Conservation (phyloP, 352 stramenopile genomes). For the Phytophthora pinifolia region DNA sequence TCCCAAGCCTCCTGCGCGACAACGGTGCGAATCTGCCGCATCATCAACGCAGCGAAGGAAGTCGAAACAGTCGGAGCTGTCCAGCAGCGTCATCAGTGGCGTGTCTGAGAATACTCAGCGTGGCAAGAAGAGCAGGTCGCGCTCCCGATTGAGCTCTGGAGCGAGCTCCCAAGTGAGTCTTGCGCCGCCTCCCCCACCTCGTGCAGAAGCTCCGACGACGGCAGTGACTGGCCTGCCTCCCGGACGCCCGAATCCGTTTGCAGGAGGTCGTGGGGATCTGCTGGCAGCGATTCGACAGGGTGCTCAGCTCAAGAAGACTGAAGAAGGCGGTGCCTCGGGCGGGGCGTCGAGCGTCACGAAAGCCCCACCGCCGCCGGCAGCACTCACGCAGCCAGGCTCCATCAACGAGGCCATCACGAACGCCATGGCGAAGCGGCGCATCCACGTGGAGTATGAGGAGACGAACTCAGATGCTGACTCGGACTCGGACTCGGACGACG, state of each 20-base stretch:
- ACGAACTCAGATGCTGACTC: constrained; percentile 54
- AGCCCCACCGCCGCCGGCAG: constrained; percentile 26
- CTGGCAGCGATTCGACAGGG: constrained; percentile 78
- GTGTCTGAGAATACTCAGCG: constrained; percentile 11
- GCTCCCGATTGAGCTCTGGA: constrained; percentile 32
- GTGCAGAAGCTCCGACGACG: constrained; percentile 19
- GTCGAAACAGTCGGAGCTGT: constrained; percentile 28
- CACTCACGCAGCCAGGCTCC: constrained; percentile 45
- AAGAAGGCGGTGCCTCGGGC: not conserved
- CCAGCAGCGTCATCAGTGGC: constrained; percentile 24
- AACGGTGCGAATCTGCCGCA: constrained; percentile 23
- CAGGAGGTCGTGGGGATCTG: constrained; percentile 64
- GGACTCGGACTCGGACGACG: constrained; percentile 80
- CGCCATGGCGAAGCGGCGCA: constrained; percentile 74
- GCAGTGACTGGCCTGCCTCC: constrained; percentile 50
- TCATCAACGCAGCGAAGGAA: constrained; percentile 26
- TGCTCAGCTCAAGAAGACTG: constrained; percentile 50
- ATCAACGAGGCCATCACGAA: constrained; percentile 85
- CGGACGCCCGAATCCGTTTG: constrained; percentile 66
- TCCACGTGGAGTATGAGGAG: constrained; percentile 82
- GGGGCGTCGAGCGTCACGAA: constrained; percentile 14
- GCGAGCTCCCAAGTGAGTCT: constrained; percentile 41
- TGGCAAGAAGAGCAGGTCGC: constrained; percentile 29
- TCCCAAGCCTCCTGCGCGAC: constrained; percentile 16
- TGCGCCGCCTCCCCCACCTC: constrained; percentile 15